Base-by-base conservation (phyloP, 2,329 filamentous ascomycete species). In the Tolypocladium pustulatum region DNA sequence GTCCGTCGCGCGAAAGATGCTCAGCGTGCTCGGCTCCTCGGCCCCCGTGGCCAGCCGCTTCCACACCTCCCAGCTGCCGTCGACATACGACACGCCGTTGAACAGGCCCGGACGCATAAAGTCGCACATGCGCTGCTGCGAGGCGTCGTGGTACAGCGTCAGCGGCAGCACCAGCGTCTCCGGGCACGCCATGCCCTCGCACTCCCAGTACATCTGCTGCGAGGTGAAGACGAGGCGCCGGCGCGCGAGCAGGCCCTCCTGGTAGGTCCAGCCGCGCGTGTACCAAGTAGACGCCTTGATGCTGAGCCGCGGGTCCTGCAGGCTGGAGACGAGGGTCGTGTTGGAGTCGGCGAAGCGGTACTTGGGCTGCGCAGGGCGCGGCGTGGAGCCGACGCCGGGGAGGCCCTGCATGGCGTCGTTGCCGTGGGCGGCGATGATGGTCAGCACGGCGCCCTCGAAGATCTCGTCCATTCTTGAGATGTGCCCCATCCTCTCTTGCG, bases 141-240 rank as follows among this genome's bases (percentile, higher is more conserved):
- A 66, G 55, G 59, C 58, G 27, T 72, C 67, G 53, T 73, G 67
- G 49, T 72, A 70, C n/a, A 66, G 64, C 9, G 67, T 62, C 0
- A 73, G 60, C 0, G 71, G 71, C 12, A 73, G 55, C 1, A 69
- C 62, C 1, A 73, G 60, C 3, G 69, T 68, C 56, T 74, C 72
- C 0, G 71, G 71, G 57, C 71, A 73, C 7, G 69, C 66, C 72
- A 73, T 73, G 54, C 70, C 70, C 49, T 67, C 71, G 43, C 73
- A 75, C 43, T 75, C 70, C 66, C 72, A 75, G 57, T 73, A 75
- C 65, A 73, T 71, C 58, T 75, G 71, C 38, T 70, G 65, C n/a
- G 71, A 66, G 6, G 73, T 74, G 38, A 75, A 75, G 43, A 75
- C 65, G 9, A 75, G 68, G 3, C 73, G 66, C 15, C 73, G 68